Evolutionary conservation across 2,329 filamentous ascomycete genomes (phyloP).

Genomic region (Plectosphaerella cucumerina): DNA sequence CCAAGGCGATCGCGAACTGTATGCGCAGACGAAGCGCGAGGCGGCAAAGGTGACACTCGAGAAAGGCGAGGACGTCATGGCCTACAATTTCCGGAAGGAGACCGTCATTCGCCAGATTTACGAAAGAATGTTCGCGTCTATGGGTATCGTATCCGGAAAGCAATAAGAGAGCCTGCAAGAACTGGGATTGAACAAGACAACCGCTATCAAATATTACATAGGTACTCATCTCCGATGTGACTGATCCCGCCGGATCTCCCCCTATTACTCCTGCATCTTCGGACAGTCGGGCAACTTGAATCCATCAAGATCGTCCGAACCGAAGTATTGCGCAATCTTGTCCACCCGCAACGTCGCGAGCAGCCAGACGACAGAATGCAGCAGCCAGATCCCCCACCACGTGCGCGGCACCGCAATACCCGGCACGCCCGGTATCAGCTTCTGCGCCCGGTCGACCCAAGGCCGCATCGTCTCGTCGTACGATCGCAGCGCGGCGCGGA

Average conservation of each 20-base stretch:
- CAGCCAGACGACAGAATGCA: conserved; percentile 3
- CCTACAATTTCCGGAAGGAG: conserved; percentile 39
- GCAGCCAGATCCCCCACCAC: conserved; percentile 4
- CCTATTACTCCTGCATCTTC: not conserved
- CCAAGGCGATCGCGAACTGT: conserved; percentile 32
- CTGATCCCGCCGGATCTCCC: no score
- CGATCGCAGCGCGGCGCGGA: conserved; percentile 4
- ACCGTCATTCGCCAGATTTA: conserved; percentile 32
- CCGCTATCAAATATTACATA: no score
- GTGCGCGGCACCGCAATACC: conserved; percentile 5
- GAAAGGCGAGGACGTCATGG: conserved; percentile 25
- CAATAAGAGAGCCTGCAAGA: no score
- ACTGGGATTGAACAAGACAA: no score
- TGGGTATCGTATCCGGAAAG: conserved; percentile 14
- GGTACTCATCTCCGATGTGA: no score
- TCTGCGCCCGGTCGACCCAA: conserved; percentile 8
- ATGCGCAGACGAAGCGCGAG: conserved; percentile 33
- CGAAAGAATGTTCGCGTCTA: conserved; percentile 19
- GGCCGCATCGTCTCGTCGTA: conserved; percentile 9
- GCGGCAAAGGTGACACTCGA: conserved; percentile 22
- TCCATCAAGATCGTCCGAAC: not conserved
- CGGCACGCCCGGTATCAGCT: conserved; percentile 5
- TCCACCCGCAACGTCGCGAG: conserved; percentile 8
- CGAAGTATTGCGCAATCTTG: conserved; percentile 2
- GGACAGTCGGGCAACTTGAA: conserved; percentile 8